phyloP scores from a whole-genome alignment of 305 asterid genomes.

The Petunia hybrid region DNA sequence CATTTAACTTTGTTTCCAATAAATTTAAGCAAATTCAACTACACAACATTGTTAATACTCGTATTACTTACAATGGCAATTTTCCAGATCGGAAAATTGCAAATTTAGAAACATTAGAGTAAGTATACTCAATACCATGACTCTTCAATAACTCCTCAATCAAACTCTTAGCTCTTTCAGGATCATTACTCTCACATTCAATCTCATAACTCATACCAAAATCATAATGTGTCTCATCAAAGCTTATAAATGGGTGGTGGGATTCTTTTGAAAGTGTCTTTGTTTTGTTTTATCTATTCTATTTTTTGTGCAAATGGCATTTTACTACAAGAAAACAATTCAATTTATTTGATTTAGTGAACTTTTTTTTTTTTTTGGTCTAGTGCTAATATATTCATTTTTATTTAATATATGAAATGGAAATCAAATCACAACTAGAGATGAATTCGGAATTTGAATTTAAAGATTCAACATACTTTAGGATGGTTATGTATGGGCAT shows the following conservation, averaged over 20 bases:
- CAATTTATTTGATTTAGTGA: too few species aligned
- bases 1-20: not conserved
- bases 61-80: constrained; percentile 46
- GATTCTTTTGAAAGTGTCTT: not conserved
- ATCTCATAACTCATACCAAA: constrained; percentile 79
- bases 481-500: too few species aligned
- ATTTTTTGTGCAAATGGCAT: not conserved
- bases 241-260: not conserved
- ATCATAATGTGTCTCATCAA: constrained; percentile 67
- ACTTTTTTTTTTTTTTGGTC: too few species aligned
- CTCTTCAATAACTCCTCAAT: constrained; percentile 61
- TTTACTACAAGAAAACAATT: too few species aligned
- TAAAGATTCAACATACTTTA: too few species aligned
- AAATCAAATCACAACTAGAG: too few species aligned
- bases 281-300: not conserved
- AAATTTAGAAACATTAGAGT: constrained; percentile 66
- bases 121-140: constrained; percentile 60
- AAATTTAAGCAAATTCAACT: not conserved
- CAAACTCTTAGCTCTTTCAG: constrained; percentile 63
- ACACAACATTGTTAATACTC: constrained; percentile 2
- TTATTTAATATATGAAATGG: too few species aligned
- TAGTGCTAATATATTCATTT: too few species aligned
- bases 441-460: too few species aligned
- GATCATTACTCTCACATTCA: constrained; percentile 80
- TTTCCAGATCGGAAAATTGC: constrained; percentile 73